Conservation (phyloP, 2,329 filamentous ascomycete genomes). For the Torrubiella hemipterigena region DNA sequence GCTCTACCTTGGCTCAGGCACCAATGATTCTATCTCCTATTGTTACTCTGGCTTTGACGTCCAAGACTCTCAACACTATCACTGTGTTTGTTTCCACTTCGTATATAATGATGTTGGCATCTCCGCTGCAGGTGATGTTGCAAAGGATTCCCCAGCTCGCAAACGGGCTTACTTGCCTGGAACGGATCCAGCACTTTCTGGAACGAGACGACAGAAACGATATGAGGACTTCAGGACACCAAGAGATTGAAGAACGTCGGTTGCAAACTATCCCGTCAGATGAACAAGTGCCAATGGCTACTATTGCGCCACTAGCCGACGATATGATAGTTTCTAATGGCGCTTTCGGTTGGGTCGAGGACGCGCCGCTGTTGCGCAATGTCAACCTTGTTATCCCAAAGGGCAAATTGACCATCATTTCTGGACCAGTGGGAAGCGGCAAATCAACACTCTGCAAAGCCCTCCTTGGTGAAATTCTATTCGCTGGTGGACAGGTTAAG, state of each 20-base stretch:
- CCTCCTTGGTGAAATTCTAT: slow-evolving; percentile 12
- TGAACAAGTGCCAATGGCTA: not conserved
- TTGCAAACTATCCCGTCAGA: not conserved
- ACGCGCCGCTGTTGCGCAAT: slow-evolving; percentile 14
- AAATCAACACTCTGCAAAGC: slow-evolving; percentile 27
- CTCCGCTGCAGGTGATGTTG: slow-evolving; percentile 13
- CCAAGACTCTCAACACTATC: slow-evolving; percentile 6
- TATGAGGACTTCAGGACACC: not conserved
- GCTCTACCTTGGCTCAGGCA: slow-evolving; percentile 11
- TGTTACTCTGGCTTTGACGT: slow-evolving; percentile 10
- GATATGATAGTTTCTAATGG: slow-evolving; percentile 9
- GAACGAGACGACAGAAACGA: not conserved
- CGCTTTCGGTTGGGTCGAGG: slow-evolving; percentile 19
- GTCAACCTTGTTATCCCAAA: slow-evolving; percentile 20
- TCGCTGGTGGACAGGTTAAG: slow-evolving; percentile 3
- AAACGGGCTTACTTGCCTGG: not conserved
- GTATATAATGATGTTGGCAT: slow-evolving; percentile 14
- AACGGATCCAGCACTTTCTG: slow-evolving; percentile 1
- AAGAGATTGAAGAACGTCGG: not conserved
- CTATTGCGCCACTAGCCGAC: not conserved
- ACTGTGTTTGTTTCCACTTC: slow-evolving; percentile 13
- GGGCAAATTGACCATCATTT: slow-evolving; percentile 20
- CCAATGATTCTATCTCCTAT: slow-evolving; percentile 12
- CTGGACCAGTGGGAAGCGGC: slow-evolving; percentile 26
- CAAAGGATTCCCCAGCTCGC: slow-evolving; percentile 6